These are phyloP conservation scores for Capsella rubella DNA, from an alignment of 441 rosid genomes.

Conservation along the genomic window DNA sequence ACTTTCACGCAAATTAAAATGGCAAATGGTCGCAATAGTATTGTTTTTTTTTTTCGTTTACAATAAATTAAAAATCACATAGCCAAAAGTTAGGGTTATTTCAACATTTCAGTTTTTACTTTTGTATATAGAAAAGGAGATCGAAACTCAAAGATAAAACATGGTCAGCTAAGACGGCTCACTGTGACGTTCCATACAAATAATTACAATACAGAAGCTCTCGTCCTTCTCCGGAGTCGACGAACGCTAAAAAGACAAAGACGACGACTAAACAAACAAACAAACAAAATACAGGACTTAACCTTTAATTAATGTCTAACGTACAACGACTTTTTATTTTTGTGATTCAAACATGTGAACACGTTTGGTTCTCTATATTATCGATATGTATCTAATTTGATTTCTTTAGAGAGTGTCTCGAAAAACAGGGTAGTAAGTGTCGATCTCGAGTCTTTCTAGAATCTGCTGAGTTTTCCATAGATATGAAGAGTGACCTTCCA, in stretches of 20 bases:
- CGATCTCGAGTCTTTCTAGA: constrained; percentile 68
- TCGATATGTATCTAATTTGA: not conserved
- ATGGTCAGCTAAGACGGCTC: constrained; percentile 21
- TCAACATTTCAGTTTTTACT: not conserved
- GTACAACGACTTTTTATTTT: not conserved
- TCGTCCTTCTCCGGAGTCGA: constrained; percentile 27
- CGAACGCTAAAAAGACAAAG: not conserved
- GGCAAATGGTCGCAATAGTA: not conserved
- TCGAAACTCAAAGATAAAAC: not conserved
- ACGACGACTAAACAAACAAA: not conserved
- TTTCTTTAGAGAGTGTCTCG: constrained; percentile 39
- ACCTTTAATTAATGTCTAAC: not conserved
- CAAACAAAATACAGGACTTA: not conserved
- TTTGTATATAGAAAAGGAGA: not conserved
- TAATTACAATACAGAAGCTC: constrained; percentile 18
- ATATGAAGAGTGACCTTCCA: constrained; percentile 77
- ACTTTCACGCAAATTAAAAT: not conserved
- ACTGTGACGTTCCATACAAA: constrained; percentile 1
- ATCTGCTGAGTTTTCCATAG: constrained; percentile 63
- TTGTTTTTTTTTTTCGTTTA: no score
- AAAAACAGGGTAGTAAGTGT: constrained; percentile 67
- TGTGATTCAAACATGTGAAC: constrained; percentile 10
- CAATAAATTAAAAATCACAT: not conserved
- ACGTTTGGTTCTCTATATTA: not conserved
- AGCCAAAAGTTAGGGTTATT: not conserved